phyloP scores from a whole-genome alignment of 2,329 filamentous ascomycete genomes.

The Calonectria montana region DNA sequence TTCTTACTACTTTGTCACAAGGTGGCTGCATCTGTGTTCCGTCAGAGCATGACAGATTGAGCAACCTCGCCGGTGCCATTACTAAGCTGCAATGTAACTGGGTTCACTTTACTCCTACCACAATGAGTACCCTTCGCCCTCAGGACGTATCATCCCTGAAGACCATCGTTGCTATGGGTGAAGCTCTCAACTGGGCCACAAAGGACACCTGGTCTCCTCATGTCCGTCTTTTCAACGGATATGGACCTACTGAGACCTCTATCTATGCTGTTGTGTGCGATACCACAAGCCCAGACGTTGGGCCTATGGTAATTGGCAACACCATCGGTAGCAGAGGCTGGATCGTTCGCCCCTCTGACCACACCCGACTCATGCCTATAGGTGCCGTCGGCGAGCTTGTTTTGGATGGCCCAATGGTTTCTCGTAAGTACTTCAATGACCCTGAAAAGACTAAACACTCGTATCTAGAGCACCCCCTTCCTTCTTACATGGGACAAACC shows the following conservation, averaged over 20 bases:
- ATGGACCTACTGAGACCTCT: neutral
- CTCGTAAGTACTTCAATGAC: constrained; percentile 6
- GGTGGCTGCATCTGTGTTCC: neutral
- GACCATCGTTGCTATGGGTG: neutral
- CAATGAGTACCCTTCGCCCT: neutral
- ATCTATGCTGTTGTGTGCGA: neutral
- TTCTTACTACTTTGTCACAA: neutral
- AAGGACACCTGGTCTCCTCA: neutral
- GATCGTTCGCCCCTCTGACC: neutral
- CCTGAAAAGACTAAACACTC: neutral
- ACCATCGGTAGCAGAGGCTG: neutral
- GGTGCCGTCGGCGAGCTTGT: neutral
- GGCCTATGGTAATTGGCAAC: neutral
- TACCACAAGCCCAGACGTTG: neutral
- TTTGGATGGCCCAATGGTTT: neutral
- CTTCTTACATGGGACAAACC: neutral
- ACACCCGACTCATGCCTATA: neutral
- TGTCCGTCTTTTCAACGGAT: neutral
- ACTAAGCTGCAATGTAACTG: neutral
- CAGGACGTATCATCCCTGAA: neutral
- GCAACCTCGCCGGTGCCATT: neutral
- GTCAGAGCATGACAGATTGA: neutral
- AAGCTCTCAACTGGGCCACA: neutral
- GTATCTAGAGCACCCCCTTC: neutral
- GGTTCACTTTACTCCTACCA: neutral